Evolutionary conservation across 78 protist species (phyloP), one percentile per base, ranked within the genome.

Genomic region (Dictyostelium brefeldianum): DNA sequence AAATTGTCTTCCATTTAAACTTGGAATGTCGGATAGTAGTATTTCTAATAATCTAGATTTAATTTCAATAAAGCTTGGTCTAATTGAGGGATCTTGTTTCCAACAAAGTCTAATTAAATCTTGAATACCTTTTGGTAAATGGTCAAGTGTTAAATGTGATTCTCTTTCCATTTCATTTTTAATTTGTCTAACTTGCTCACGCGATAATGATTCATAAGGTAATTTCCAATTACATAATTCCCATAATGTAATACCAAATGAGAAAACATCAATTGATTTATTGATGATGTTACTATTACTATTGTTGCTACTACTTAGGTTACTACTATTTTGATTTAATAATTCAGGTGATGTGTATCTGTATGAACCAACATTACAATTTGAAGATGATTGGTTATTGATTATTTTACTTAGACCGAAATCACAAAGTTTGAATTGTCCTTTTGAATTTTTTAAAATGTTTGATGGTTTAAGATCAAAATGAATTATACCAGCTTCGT

Each of bases 391-490:
- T 18, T 27, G 36, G 8, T 43, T 41, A 27, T 41, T 64, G 18
- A 14, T 36, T 36, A 27, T 36, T 71, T 71, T 71, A 43, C 78
- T 43, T 12, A 71, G 36, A 14, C 95, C 95, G 71, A 91, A 91
- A 56, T 91, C 96, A 36, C 67, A 71, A 29, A 91, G 9, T 36
- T 91, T 91, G 4, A 91, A 62, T 48, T 91, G 59, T 17, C 90
- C 90, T 15, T 71, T 80, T 51, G 83, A 51, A 31, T 74, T 82
- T 53, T 81, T 82, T 80, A 91, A 81, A 29, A 91, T 71, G 36
- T 91, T 91, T 64, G 89, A 83, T 3, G 83, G 73, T 70, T 91
- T 91, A 25, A 91, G 31, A 50, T 91, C 95, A 15, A 89, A 71
- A 57, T 91, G 95, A 43, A 80, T 51, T 12, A 91, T 47, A 27